Evolutionary conservation across 2,329 filamentous ascomycete species (phyloP), one percentile per base, ranked within the genome.

Genomic region (Penicillium sp.): DNA sequence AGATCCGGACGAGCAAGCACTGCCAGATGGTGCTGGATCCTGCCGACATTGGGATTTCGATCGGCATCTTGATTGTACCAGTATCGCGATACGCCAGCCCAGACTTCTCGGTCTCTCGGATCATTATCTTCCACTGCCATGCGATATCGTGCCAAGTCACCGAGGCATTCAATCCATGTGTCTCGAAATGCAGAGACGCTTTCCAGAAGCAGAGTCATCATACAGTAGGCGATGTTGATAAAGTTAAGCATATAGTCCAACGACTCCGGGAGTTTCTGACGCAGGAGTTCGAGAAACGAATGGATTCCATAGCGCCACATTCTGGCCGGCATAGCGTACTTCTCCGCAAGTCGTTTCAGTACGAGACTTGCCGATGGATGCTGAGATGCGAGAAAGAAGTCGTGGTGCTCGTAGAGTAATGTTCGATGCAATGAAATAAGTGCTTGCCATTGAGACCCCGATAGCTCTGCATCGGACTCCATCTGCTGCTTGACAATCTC

Each of bases 251-350:
- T 96, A 47, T 95, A 87, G 43, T 96, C 91, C 0, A 90, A 72
- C 1, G 87, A 90, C 0, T 77, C 78, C 0, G 91, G 92, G 0
- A 95, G 73, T 2, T 84, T 80, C 56, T 88, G 83, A 0, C 89
- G 77, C 0, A 95, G 68, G 0, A 95, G 67, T 57, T 95, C 89
- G 0, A 95, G 75, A 49, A 93, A 93, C 0, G 83, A 84, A 63
- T 95, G 89, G 3, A 97, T 96, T 0, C 88, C 92, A 59, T 95
- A 88, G 0, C 89, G 79, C 93, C 93, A 97, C 88, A 97, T 93
- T 0, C 92, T 77, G 0, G 88, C 89, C 0, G 92, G 91, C 89
- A 97, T 96, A 0, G 84, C 83, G 59, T 95, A 95, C 53, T 93
- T 93, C 0, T 80, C 79, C 0, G 90, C 86, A 0, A 96, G 69